Evolutionary conservation across 257 asterid genomes (phyloP).

Genomic region (Schizonepeta tenuifolia): DNA sequence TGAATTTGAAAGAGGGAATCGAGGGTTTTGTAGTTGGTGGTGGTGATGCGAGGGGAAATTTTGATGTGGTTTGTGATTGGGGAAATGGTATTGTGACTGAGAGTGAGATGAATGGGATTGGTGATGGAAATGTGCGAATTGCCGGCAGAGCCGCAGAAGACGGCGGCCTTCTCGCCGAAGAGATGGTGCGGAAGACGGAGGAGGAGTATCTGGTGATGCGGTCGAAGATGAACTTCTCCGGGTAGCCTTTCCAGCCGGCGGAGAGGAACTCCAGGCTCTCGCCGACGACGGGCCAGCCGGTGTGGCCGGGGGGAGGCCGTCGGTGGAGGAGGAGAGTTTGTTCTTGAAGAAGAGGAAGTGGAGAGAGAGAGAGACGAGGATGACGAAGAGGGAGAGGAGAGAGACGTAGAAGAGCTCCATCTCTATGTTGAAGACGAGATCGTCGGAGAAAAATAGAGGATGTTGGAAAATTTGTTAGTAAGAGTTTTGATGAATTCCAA

Average conservation of each 20-base stretch:
- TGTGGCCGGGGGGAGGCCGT: conserved; percentile 49
- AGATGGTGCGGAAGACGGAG: conserved; percentile 52
- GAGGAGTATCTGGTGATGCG: conserved; percentile 53
- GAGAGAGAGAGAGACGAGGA: conserved; percentile 52
- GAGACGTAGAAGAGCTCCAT: conserved; percentile 65
- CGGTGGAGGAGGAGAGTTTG: conserved; percentile 30
- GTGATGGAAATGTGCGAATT: no score
- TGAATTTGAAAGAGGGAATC: no score
- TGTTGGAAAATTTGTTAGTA: no score
- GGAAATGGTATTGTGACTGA: no score
- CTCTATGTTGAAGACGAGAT: background rate
- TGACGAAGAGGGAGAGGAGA: conserved; percentile 50
- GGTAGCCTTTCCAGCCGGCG: conserved; percentile 59
- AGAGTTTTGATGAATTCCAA: no score
- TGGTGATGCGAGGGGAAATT: no score
- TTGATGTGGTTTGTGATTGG: no score
- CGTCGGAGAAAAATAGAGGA: background rate
- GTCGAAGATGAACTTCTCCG: conserved; percentile 60
- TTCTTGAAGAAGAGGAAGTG: conserved; percentile 58
- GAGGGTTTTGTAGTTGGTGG: no score
- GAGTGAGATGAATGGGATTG: no score
- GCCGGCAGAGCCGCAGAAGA: conserved; percentile 55
- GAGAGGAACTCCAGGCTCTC: conserved; percentile 60
- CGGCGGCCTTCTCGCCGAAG: conserved; percentile 50
- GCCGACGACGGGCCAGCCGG: conserved; percentile 57